phyloP scores from a whole-genome alignment of 2,329 filamentous ascomycete species.

The Diplodia corticola region DNA sequence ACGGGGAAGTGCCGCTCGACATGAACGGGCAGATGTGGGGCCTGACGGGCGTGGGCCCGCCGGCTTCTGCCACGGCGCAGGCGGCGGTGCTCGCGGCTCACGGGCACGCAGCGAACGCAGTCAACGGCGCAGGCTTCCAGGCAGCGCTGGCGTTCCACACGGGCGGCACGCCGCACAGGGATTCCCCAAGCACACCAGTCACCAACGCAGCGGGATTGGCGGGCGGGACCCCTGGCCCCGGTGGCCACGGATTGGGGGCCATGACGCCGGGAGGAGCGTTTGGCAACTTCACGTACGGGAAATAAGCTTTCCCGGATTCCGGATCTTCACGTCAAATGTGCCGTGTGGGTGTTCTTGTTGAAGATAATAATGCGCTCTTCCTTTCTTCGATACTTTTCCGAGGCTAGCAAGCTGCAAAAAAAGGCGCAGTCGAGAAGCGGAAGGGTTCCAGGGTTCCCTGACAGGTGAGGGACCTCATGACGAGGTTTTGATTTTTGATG shows the following conservation, averaged over 20 bases:
- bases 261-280: conserved; percentile 80
- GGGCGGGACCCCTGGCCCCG: conserved; percentile 52
- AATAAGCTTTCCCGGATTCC: conserved; percentile 1
- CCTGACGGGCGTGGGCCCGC: conserved; percentile 62
- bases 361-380: conserved; percentile 20
- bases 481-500: conserved; percentile 16
- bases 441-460: background rate
- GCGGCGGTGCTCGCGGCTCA: conserved; percentile 46
- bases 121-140: conserved; percentile 37
- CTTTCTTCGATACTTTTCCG: conserved; percentile 6
- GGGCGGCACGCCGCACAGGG: conserved; percentile 42
- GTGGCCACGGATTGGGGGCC: conserved; percentile 58
- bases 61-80: conserved; percentile 58
- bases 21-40: conserved; percentile 94
- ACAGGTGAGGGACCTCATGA: background rate
- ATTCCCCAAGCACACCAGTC: conserved; percentile 68
- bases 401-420: conserved; percentile 12
- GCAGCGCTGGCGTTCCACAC: conserved; percentile 42
- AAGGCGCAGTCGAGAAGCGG: conserved; percentile 6
- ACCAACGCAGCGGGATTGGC: conserved; percentile 55
- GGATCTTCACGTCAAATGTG: background rate
- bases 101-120: conserved; percentile 40
- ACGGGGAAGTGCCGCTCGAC: conserved; percentile 72
- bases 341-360: conserved; percentile 18
- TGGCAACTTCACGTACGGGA: conserved; percentile 61